Percentiles rank a stretch among this genome's conserved stretches.
Conservation (phyloP, 257 asterid species). For the Solanum gandarillasii region DNA sequence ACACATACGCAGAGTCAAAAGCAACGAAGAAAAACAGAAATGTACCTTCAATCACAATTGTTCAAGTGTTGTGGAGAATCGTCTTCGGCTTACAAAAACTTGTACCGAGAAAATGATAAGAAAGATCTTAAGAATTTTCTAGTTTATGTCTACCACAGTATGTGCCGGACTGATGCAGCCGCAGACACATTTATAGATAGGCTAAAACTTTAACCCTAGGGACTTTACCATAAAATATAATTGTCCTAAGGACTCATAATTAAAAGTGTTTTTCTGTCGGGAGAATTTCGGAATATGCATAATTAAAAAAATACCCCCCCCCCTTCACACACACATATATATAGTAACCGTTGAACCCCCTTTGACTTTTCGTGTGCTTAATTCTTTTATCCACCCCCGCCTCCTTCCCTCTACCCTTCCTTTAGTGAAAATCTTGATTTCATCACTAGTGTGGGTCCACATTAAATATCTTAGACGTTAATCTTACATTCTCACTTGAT, state of each 20-base stretch:
- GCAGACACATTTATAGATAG: neutral
- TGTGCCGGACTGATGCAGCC: fast-evolving
- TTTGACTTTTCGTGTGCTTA: no score
- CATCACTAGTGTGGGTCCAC: no score
- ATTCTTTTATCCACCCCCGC: no score
- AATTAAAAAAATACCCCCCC: no score
- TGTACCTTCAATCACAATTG: neutral
- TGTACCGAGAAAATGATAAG: neutral
- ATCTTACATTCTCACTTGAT: no score
- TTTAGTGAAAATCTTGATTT: no score
- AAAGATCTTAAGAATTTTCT: neutral
- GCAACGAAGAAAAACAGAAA: neutral
- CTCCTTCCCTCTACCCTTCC: no score
- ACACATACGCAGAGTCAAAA: neutral
- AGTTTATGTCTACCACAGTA: no score
- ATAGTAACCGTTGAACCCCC: no score
- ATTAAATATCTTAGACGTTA: no score
- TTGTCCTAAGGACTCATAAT: neutral
- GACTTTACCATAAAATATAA: neutral
- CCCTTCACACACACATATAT: no score
- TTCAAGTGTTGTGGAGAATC: neutral
- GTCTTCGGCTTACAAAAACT: neutral
- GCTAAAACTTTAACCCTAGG: neutral
- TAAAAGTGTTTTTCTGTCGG: neutral
- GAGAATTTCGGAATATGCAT: neutral